phyloP scores from a whole-genome alignment of 164 flowering plant species.

The Berberis vulgaris region DNA sequence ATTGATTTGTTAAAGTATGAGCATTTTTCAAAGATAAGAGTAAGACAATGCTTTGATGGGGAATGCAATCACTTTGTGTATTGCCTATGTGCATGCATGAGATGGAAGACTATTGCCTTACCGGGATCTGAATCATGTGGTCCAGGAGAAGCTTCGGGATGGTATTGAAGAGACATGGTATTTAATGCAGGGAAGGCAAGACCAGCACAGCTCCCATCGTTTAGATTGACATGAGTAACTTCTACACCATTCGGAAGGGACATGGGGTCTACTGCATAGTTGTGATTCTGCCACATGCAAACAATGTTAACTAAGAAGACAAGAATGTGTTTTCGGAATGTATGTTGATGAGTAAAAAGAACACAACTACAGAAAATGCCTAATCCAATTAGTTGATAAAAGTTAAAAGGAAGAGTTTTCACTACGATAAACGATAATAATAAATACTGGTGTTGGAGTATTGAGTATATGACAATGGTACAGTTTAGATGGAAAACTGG shows the following conservation, averaged over 20 bases:
- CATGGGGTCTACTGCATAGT: conserved; percentile 79
- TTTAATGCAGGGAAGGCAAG: conserved; percentile 59
- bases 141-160: conserved; percentile 93
- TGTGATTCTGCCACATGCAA: conserved; percentile 56
- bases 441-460: too few relatives aligned
- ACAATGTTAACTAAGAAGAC: background rate
- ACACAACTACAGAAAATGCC: too few relatives aligned
- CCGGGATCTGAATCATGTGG: conserved; percentile 85
- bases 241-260: conserved; percentile 76
- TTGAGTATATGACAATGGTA: too few relatives aligned
- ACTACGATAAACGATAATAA: too few relatives aligned
- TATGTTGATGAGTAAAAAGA: too few relatives aligned
- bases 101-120: conserved; percentile 12
- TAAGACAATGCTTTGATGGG: background rate
- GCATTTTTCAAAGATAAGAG: background rate
- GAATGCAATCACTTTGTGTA: background rate
- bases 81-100: background rate
- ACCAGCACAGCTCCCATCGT: conserved; percentile 92
- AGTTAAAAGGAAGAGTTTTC: too few relatives aligned
- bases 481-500: too few relatives aligned
- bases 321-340: too few relatives aligned
- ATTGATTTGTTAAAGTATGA: background rate
- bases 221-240: conserved; percentile 76
- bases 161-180: conserved; percentile 81
- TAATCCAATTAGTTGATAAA: too few relatives aligned